phyloP scores from a whole-genome alignment of 768 basidiomycete species.

The Termitomyces titanicus region DNA sequence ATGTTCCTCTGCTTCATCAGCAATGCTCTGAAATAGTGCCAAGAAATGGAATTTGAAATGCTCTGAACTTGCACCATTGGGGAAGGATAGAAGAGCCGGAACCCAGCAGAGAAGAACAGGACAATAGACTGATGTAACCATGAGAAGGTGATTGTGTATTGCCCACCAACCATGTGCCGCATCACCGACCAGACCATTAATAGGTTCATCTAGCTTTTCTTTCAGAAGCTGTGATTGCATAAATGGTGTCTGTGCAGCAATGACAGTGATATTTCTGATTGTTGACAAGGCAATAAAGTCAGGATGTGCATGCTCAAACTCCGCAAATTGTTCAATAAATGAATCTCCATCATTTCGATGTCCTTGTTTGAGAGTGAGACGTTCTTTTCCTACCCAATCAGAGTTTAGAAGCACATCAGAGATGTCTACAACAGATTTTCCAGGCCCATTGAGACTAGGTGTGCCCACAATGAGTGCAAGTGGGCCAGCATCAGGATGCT shows the following conservation, averaged over 20 bases:
- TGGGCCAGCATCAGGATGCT: slow-evolving; percentile 10
- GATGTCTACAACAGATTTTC: slow-evolving; percentile 16
- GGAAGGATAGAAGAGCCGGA: slow-evolving; percentile 28
- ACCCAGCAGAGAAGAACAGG: slow-evolving; percentile 26
- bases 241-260: slow-evolving; percentile 23
- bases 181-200: slow-evolving; percentile 33
- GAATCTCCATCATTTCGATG: slow-evolving; percentile 1
- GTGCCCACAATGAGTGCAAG: slow-evolving; percentile 13
- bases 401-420: slow-evolving; percentile 11
- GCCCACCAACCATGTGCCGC: slow-evolving; percentile 33
- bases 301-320: slow-evolving; percentile 13
- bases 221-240: slow-evolving; percentile 27
- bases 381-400: slow-evolving; percentile 9
- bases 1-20: slow-evolving; percentile 13
- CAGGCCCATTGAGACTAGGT: slow-evolving; percentile 11
- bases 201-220: slow-evolving; percentile 7
- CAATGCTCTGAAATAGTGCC: slow-evolving; percentile 25
- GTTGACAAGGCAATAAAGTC: slow-evolving; percentile 17
- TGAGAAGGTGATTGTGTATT: slow-evolving; percentile 25
- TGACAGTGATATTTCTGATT: slow-evolving; percentile 20
- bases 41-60: slow-evolving; percentile 30
- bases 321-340: slow-evolving; percentile 14
- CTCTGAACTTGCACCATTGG: slow-evolving; percentile 27
- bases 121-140: slow-evolving; percentile 28
- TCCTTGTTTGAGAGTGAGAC: neutral